A percentile compares a stretch with the other conserved stretches of the same genome.
These are phyloP conservation scores for Aspergillus sp. DNA, from an alignment of 2,329 filamentous ascomycete species.

Conservation along the genomic window DNA sequence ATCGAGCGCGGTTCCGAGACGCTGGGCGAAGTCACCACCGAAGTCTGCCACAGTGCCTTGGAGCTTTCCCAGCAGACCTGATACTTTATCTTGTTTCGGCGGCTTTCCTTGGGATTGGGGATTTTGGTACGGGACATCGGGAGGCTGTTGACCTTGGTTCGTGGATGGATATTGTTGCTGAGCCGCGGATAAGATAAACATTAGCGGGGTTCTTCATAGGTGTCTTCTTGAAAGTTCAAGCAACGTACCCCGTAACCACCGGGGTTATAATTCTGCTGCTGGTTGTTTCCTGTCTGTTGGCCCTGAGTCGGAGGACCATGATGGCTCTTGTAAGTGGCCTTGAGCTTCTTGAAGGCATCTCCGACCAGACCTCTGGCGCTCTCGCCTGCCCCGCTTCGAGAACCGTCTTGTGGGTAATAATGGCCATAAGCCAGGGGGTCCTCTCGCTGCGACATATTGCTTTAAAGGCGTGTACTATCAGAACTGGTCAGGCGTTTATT, in stretches of 20 bases:
- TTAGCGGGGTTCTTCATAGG: background rate
- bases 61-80: conserved; percentile 50
- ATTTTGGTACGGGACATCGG: conserved; percentile 18
- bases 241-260: conserved; percentile 18
- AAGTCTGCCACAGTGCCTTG: conserved; percentile 47
- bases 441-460: conserved; percentile 36
- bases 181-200: background rate
- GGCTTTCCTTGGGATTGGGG: conserved; percentile 24
- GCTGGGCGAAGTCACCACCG: conserved; percentile 46
- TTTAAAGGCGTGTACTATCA: background rate
- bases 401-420: conserved; percentile 32
- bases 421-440: conserved; percentile 52
- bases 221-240: no score
- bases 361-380: conserved; percentile 47
- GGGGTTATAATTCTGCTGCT: conserved; percentile 16
- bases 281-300: conserved; percentile 11
- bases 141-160: conserved; percentile 8
- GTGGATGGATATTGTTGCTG: background rate
- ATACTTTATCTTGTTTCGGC: conserved; percentile 31
- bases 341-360: conserved; percentile 45
- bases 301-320: conserved; percentile 7
- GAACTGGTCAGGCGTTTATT: background rate
- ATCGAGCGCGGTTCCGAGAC: conserved; percentile 41
- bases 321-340: conserved; percentile 32
- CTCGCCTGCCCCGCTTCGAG: conserved; percentile 27